Conservation (phyloP, 257 asterid genomes). For the Lavandula angustifolia region DNA sequence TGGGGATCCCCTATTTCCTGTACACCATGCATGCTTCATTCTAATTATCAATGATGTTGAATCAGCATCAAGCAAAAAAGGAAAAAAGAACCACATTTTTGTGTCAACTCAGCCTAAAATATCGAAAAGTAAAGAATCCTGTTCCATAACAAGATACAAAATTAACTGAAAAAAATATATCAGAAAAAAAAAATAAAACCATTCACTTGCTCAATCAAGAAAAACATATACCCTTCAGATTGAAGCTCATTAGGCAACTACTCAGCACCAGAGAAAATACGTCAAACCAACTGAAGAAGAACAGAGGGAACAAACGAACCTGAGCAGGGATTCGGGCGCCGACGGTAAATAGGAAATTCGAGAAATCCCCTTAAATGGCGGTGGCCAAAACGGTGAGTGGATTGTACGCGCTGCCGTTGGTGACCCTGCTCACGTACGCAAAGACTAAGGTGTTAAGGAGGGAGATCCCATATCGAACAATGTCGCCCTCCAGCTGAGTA, state of each 20-base stretch:
- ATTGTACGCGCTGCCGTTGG: slow-evolving; percentile 75
- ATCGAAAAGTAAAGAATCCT: too few relatives aligned
- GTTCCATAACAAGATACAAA: too few relatives aligned
- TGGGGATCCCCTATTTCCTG: neutral
- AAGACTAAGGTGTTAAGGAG: slow-evolving; percentile 64
- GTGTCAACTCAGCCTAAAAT: too few relatives aligned
- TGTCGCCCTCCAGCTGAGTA: slow-evolving; percentile 54
- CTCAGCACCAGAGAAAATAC: neutral
- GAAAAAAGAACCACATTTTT: too few relatives aligned
- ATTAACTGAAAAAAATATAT: neutral
- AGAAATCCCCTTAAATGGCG: slow-evolving; percentile 68
- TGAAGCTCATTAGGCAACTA: neutral
- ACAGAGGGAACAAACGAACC: slow-evolving; percentile 30
- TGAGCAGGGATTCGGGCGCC: slow-evolving; percentile 51
- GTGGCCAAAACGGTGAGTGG: slow-evolving; percentile 71
- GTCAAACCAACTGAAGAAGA: slow-evolving; percentile 11
- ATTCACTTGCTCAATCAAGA: neutral
- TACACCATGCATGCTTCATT: neutral
- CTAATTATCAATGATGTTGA: neutral
- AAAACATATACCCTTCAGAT: neutral
- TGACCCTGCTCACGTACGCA: slow-evolving; percentile 48
- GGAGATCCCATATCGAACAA: slow-evolving; percentile 43
- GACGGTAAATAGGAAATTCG: slow-evolving; percentile 44
- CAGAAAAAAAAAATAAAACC: neutral
- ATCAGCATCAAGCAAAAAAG: too few relatives aligned